A percentile compares a stretch with the other conserved stretches of the same genome.
These are phyloP conservation scores for Acer saccharum DNA, from an alignment of 345 rosid genomes.

Conservation along the genomic window DNA sequence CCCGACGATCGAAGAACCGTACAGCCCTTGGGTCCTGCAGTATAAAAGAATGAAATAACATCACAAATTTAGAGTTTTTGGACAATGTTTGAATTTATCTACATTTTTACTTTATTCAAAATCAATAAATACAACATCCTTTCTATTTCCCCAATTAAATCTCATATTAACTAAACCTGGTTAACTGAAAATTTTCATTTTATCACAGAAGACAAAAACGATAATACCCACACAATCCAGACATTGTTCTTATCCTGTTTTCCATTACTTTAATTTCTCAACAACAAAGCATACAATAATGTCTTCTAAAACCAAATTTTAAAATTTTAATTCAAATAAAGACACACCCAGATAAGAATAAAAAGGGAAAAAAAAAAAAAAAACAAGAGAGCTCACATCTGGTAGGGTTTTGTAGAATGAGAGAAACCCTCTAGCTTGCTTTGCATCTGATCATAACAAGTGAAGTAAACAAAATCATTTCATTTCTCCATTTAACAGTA, in stretches of 20 bases:
- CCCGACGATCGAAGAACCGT: slow-evolving; percentile 92
- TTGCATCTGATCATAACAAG: slow-evolving; percentile 53
- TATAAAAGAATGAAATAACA: slow-evolving; percentile 12
- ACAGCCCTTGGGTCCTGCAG: slow-evolving; percentile 84
- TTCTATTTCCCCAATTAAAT: neutral
- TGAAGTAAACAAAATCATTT: slow-evolving; percentile 18
- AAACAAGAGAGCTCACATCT: slow-evolving; percentile 45
- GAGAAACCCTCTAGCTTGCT: slow-evolving; percentile 97
- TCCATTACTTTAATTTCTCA: too few species aligned
- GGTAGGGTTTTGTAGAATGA: slow-evolving; percentile 93
- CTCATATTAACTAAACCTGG: neutral
- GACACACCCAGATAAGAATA: neutral
- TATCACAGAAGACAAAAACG: neutral
- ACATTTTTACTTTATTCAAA: neutral
- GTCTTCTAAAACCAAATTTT: neutral
- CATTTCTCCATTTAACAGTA: slow-evolving; percentile 17
- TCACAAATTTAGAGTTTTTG: neutral
- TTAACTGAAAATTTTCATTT: neutral
- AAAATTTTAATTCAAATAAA: neutral
- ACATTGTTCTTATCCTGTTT: too few species aligned
- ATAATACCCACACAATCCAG: neutral
- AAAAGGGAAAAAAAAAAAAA: neutral
- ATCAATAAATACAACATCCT: neutral
- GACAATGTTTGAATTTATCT: neutral
- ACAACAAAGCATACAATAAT: neutral